Evolutionary conservation across 176 grass and related monocot genomes (phyloP), one percentile per base, ranked within the genome.

Genomic region (Oryza brachyantha): DNA sequence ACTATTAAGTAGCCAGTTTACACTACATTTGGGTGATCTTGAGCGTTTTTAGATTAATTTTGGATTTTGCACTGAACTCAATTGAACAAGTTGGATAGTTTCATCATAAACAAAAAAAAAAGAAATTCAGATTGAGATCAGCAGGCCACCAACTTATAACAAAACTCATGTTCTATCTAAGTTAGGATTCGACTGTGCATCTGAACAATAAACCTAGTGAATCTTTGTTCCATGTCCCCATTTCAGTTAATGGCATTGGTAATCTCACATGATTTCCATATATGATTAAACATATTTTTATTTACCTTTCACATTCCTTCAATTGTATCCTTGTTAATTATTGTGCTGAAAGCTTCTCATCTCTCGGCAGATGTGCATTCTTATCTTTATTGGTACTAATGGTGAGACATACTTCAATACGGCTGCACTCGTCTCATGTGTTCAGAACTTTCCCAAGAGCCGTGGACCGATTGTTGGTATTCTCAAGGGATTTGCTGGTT

Each of bases 331-430:
- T 42, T 57, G 21, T 35, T 50, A 27, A 16, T 41, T 71, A 7
- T 46, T 64, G 19, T 27, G 27, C 57, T 89, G 68, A 80, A 81
- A 62, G 28, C 64, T 70, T 65, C 2, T 70, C 2, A 13, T 79
- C 75, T 13, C 52, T 84, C 45, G 21, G 5, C 91, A 97, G 94
- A 93, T 97, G 91, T 97, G 94, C 70, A 89, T 97, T 64, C 84
- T 97, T 12, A 93, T 97, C 8, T 93, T 93, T 73, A 39, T 97
- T 14, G 94, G 94, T 35, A 91, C 80, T 64, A 97, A 97, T 86
- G 94, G 91, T 2, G 94, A 97, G 76, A 97, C 94, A 12, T 93
- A 97, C 74, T 93, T 93, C 93, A 96, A 96, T 70, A 96, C 93
- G 36, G 90, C 80, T 36, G 90, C 93, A 11, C 87, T 96, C 10